Evolutionary conservation across 108 stramenopile species (phyloP), one percentile per base, ranked within the genome.

Genomic region (Fistulifera solaris): DNA sequence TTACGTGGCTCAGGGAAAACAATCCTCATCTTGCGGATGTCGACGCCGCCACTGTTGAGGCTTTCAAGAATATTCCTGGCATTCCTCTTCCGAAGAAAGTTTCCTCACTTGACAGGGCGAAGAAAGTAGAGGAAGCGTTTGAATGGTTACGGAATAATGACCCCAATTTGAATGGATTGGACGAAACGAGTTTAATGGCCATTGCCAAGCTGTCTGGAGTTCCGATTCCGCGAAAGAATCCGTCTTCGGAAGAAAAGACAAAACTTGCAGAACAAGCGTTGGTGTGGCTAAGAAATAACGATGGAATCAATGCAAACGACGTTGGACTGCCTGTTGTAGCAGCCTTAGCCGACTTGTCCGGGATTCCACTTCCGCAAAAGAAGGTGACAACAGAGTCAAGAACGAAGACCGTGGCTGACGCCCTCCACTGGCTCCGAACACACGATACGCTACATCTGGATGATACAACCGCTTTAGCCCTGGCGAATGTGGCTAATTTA

Each of bases 351-450:
- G 48, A 48, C 17, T 38, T 59, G 27, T 14, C 48, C 25, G 58
- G 58, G 6, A 21, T 49, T 48, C 58, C 58, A 2, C 18, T 59
- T 48, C 38, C 56, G 39, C 54, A 17, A 38, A 38, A 4, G 38
- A 45, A 21, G 11, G 44, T 45, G 17, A 45, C 17, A 11, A 11
- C 44, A 45, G 28, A 48, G 16, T 48, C 23, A 12, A 62, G 68
- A 41, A 18, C 15, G 15, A 47, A 53, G 5, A 42, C 45, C 15
- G 21, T 65, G 27, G 58, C 49, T 17, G 28, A 47, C 54, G 56
- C 53, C 45, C 22, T 63, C 5, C 42, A 63, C 45, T 68, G 67
- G 72, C 54, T 62, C 40, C 57, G 58, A 0, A 61, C 50, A 27
- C 51, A 61, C 18, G 40, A 35, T 8, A 35, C 31, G 31, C 8